These are phyloP conservation scores for Haberlea rhodopensis DNA, from an alignment of 257 asterid genomes.

Conservation along the genomic window DNA sequence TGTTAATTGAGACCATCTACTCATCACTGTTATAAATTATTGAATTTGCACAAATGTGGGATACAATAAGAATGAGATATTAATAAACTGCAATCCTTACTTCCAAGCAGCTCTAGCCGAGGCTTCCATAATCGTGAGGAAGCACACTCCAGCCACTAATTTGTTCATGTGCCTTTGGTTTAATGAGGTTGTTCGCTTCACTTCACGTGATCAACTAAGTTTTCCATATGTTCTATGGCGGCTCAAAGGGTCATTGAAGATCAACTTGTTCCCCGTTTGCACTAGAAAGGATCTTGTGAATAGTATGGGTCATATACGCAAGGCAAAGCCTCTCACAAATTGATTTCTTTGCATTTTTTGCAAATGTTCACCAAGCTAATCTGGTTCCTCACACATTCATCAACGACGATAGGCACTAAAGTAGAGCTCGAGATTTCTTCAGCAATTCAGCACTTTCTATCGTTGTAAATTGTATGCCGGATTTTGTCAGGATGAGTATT, in stretches of 20 bases:
- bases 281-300: slow-evolving; percentile 94
- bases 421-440: slow-evolving; percentile 1
- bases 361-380: neutral
- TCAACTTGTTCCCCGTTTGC: slow-evolving; percentile 91
- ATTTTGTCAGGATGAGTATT: neutral
- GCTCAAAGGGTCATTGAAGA: slow-evolving; percentile 54
- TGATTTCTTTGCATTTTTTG: slow-evolving; percentile 27
- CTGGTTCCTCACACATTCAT: slow-evolving; percentile 5
- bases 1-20: neutral
- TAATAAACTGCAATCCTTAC: slow-evolving; percentile 11
- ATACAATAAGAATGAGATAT: slow-evolving; percentile 4
- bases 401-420: slow-evolving; percentile 14
- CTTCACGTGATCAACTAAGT: slow-evolving; percentile 96
- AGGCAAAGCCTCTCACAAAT: slow-evolving; percentile 75
- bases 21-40: neutral
- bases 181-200: slow-evolving; percentile 93
- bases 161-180: slow-evolving; percentile 92
- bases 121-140: slow-evolving; percentile 95
- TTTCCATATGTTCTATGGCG: slow-evolving; percentile 92
- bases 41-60: neutral
- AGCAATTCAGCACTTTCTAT: neutral
- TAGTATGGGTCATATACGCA: slow-evolving; percentile 95
- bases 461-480: neutral
- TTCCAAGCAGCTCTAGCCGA: slow-evolving; percentile 80
- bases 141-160: slow-evolving; percentile 70